Base-by-base conservation (phyloP, 2,329 filamentous ascomycete genomes). In the Madurella fahalii region DNA sequence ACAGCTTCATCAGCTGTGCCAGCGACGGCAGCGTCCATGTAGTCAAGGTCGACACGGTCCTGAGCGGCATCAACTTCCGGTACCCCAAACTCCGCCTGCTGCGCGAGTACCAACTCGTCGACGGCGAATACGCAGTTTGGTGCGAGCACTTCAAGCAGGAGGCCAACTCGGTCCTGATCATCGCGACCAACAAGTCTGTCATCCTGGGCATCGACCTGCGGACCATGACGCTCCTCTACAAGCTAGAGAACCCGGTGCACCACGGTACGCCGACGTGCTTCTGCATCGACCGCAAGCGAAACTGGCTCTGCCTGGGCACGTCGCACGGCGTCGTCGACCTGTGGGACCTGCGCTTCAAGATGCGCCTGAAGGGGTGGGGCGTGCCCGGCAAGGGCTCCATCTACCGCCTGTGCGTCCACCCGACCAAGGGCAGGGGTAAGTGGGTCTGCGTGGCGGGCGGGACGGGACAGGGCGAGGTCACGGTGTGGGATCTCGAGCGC, bases 281-380 rank as follows among this genome's bases (percentile, higher is more conserved):
- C 71, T 93, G 89, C 64, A 80, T 96, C 32, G 91, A 96, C 65
- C 82, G 84, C 54, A 89, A 86, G 67, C 86, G 88, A 48, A 91
- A 94, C 66, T 99, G 94, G 94, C 77, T 99, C 2, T 80, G 95
- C 1, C 74, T 97, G 0, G 94, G 92, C 37, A 99, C 95, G 0
- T 90, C 90, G 0, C 92, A 97, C 67, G 94, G 95, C 37, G 86
- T 97, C 30, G 77, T 99, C 8, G 89, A 95, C 67, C 79, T 99
- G 1, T 99, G 94, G 94, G 94, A 99, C 70, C 78, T 99, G 40
- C 87, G 94, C n/a, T 99, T 99, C 77, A 87, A 85, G 61, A 82
- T 97, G 63, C 83, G 90, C 18, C 76, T 97, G 20, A 91, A 89
- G 68, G 89, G 86, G 13, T 97, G 92, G 90, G 90, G 90, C 1